A percentile compares a stretch with the other conserved stretches of the same genome.
These are phyloP conservation scores for Castanea sativa DNA, from an alignment of 306 rosid genomes.

Conservation along the genomic window DNA sequence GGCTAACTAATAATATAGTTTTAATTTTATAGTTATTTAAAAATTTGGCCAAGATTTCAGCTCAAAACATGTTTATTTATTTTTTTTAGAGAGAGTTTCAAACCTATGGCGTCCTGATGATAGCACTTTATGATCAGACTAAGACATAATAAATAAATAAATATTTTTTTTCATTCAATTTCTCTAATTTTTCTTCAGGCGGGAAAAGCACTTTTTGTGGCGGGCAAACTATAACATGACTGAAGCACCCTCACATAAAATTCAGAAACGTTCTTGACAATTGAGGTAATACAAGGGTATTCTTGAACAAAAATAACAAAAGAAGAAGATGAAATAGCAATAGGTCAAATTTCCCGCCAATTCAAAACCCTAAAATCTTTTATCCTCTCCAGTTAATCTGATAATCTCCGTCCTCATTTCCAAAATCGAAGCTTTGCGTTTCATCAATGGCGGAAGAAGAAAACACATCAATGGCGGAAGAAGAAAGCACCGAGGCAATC, in stretches of 20 bases:
- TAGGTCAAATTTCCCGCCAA: slow-evolving; percentile 40
- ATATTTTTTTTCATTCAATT: background rate
- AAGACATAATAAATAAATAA: too few species aligned
- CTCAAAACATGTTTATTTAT: too few species aligned
- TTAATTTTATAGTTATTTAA: too few species aligned
- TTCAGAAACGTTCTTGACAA: background rate
- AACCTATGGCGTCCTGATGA: too few species aligned
- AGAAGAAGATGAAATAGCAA: too few species aligned
- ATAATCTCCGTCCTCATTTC: too few species aligned
- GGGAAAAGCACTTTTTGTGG: background rate
- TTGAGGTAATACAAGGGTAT: background rate
- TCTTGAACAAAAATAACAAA: background rate
- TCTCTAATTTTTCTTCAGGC: background rate
- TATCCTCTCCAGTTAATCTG: background rate
- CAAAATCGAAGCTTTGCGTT: background rate
- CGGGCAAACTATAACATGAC: background rate
- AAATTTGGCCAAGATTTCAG: too few species aligned
- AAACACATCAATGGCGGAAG: slow-evolving; percentile 38
- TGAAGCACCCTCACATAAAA: background rate
- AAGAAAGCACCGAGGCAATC: slow-evolving; percentile 20
- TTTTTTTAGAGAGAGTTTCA: too few species aligned
- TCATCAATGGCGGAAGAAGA: slow-evolving; percentile 43
- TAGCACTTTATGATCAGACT: too few species aligned
- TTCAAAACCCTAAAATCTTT: slow-evolving; percentile 23
- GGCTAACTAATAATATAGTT: too few species aligned